Conservation (phyloP, 148 eudicot species). For the Chenopodium quinoa region DNA sequence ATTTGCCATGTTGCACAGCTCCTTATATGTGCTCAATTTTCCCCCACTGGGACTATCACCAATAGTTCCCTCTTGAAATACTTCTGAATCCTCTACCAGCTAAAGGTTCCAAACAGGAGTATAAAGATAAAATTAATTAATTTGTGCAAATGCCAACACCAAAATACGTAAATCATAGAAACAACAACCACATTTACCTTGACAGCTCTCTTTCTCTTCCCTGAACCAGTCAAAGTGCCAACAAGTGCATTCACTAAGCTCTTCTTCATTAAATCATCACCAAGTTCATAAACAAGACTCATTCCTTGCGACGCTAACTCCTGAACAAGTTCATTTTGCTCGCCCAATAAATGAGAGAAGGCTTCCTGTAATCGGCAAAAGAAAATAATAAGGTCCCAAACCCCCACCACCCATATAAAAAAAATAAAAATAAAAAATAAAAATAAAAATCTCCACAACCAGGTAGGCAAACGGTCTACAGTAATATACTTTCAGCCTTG, state of each 20-base stretch:
- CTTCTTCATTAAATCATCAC: constrained; percentile 81
- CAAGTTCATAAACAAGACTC: constrained; percentile 94
- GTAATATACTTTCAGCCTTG: not conserved
- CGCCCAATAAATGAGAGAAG: constrained; percentile 85
- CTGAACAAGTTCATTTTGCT: constrained; percentile 91
- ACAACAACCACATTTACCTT: constrained; percentile 45
- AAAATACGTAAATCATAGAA: not conserved
- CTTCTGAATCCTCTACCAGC: constrained; percentile 93
- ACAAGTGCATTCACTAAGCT: constrained; percentile 89
- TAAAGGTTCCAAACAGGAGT: constrained; percentile 32
- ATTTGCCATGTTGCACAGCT: constrained; percentile 88
- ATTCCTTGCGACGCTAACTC: constrained; percentile 98
- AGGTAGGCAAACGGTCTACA: not conserved
- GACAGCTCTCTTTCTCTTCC: constrained; percentile 92
- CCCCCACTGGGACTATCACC: constrained; percentile 90
- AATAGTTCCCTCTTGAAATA: constrained; percentile 83
- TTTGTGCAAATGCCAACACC: constrained; percentile 5
- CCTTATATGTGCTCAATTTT: constrained; percentile 89
- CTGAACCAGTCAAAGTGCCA: constrained; percentile 92
- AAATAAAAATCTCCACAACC: not conserved
- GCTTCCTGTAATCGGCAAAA: constrained; percentile 60
- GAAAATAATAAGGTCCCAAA: not conserved
- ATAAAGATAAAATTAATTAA: constrained; percentile 3
- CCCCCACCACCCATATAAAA: not conserved
- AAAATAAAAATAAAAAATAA: not conserved